A percentile compares a stretch with the other conserved stretches of the same genome.
Conservation (phyloP, 2,329 filamentous ascomycete genomes). For the Aureobasidium sp. region DNA sequence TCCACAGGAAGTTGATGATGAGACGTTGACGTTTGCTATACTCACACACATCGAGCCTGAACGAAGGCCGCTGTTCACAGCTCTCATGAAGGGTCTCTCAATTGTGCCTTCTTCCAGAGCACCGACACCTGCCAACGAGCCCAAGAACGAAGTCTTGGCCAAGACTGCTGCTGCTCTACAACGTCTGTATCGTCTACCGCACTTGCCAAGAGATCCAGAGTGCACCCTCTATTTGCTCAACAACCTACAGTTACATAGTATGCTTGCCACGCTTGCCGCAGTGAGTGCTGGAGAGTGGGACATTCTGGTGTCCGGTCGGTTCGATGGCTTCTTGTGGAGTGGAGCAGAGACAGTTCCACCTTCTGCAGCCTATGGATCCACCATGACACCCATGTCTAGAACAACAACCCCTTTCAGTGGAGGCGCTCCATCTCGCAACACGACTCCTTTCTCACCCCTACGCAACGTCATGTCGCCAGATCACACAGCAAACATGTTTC, state of each 20-base stretch:
- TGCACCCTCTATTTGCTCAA: conserved; percentile 77
- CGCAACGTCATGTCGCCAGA: conserved; percentile 20
- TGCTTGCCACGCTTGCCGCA: conserved; percentile 76
- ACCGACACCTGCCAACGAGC: conserved; percentile 55
- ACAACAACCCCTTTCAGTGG: conserved; percentile 49
- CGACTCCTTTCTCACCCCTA: conserved; percentile 41
- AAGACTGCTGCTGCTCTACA: conserved; percentile 73
- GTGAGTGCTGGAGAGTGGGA: conserved; percentile 95
- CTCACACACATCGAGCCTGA: conserved; percentile 72
- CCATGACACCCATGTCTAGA: conserved; percentile 32
- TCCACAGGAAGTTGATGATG: conserved; percentile 85
- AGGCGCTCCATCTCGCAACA: conserved; percentile 33
- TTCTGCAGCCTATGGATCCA: conserved; percentile 23
- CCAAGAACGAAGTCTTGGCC: conserved; percentile 52
- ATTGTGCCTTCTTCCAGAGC: conserved; percentile 47
- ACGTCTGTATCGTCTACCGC: conserved; percentile 67
- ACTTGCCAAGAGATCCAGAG: conserved; percentile 73
- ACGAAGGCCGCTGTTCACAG: conserved; percentile 73
- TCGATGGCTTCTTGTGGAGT: conserved; percentile 92
- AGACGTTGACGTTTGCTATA: conserved; percentile 88
- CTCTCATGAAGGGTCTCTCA: conserved; percentile 56
- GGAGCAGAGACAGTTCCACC: conserved; percentile 57
- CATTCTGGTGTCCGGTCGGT: conserved; percentile 84
- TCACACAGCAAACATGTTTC: conserved; percentile 20
- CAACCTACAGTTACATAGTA: conserved; percentile 71